Evolutionary conservation across 768 basidiomycete genomes (phyloP), one percentile per base, ranked within the genome.

Genomic region (Kwoniella shandongensis): DNA sequence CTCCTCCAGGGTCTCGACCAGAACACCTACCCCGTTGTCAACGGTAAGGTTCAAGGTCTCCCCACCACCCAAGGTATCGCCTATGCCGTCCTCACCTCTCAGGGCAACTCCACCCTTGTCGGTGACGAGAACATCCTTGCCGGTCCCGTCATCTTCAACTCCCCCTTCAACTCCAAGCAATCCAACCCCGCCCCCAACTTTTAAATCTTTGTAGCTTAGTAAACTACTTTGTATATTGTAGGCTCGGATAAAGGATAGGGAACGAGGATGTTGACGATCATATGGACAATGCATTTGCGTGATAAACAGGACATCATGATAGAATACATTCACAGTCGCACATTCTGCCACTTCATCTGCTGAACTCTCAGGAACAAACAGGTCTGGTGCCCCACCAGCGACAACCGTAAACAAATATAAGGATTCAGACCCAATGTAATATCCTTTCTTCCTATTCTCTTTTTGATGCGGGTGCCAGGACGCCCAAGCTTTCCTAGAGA

Each of bases 61-160:
- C 69, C 76, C 27, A 50, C 45, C 25, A 44, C 61, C 35, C 72
- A 71, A 52, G 85, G 85, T 2, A 79, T 80, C 4, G 81, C 82
- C 10, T 87, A 82, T 72, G 80, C 81, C 7, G 69, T 83, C 52
- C 76, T 84, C 42, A 80, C 78, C 50, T 78, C 64, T 62, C 76
- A 74, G 48, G 18, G 39, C 63, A 76, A 76, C 59, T 57, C 76
- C 18, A 69, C 71, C 15, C 30, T 60, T 22, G 76, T 80, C 22
- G 70, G 70, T 27, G 83, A 84, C 54, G 78, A 78, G 27, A 81
- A 76, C 56, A 83, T 81, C 25, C 72, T 87, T 35, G 85, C 84
- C 35, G 86, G 86, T 2, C 83, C 83, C 8, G 77, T 80, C 17
- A 78, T 85, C 63, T 62, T 81, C 26, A 57, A 63, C 64, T 54